phyloP scores from a whole-genome alignment of 2,329 filamentous ascomycete species.

The Cercospora sojina region DNA sequence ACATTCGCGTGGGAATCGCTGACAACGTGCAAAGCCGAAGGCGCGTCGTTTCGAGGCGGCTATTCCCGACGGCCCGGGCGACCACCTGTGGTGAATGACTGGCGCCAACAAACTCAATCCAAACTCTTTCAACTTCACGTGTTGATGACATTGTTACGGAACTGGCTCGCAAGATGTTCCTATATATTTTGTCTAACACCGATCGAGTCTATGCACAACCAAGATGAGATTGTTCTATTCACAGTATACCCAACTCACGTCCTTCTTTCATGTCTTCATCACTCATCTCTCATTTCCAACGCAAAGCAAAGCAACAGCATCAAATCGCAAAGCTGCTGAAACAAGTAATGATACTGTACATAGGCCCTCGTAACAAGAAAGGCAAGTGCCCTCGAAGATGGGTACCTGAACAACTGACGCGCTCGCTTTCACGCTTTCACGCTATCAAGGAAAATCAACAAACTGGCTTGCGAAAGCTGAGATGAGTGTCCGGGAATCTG shows the following conservation, averaged over 20 bases:
- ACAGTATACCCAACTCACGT: not conserved
- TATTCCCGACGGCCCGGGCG: not conserved
- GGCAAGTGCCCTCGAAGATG: not conserved
- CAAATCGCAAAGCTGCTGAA: not conserved
- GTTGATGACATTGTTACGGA: not conserved
- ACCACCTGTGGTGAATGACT: not conserved
- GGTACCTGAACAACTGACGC: not conserved
- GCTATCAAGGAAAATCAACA: conserved; percentile 12
- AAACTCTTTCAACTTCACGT: not conserved
- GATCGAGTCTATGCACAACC: not conserved
- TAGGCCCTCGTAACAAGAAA: not conserved
- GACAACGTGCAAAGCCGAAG: not conserved
- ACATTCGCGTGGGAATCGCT: not conserved
- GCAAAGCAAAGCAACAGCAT: not conserved
- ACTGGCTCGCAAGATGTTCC: not conserved
- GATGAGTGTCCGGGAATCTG: not conserved
- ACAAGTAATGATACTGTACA: conserved; percentile 18
- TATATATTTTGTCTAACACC: not conserved
- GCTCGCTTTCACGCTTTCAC: conserved; percentile 24
- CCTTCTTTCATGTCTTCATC: conserved; percentile 23
- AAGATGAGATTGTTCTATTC: not conserved
- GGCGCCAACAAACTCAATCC: not conserved
- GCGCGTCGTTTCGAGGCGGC: not conserved
- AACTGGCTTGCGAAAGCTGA: not conserved
- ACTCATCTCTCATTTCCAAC: conserved; percentile 22